These are phyloP conservation scores for Lippia alba DNA, from an alignment of 305 asterid species.

Conservation along the genomic window DNA sequence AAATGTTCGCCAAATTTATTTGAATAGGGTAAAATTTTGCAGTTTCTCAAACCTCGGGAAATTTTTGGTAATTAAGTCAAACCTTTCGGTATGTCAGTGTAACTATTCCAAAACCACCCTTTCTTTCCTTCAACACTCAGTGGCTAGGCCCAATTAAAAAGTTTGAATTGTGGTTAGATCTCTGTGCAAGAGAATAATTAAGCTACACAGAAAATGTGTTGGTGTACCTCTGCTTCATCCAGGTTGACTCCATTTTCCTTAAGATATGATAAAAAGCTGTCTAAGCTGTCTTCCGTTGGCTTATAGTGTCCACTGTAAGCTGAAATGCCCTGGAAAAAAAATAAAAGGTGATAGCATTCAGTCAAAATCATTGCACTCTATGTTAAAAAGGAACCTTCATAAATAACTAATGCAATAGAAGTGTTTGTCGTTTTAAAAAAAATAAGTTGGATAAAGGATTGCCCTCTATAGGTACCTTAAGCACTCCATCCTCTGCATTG, in stretches of 20 bases:
- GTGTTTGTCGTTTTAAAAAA: constrained; percentile 3
- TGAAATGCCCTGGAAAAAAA: constrained; percentile 56
- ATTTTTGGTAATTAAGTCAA: too few species aligned
- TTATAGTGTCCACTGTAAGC: constrained; percentile 89
- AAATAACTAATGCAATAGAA: constrained; percentile 10
- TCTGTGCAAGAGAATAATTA: neutral
- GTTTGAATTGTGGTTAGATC: constrained; percentile 23
- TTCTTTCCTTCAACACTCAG: too few species aligned
- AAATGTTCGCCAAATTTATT: too few species aligned
- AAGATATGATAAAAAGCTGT: constrained; percentile 63
- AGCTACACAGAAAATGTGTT: constrained; percentile 2
- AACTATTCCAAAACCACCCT: too few species aligned
- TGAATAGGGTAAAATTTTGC: too few species aligned
- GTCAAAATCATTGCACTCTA: constrained; percentile 24
- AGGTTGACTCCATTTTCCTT: constrained; percentile 77
- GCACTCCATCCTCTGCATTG: constrained; percentile 58
- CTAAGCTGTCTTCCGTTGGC: constrained; percentile 87
- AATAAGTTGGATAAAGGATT: neutral
- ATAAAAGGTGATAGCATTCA: constrained; percentile 20
- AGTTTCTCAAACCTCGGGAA: too few species aligned
- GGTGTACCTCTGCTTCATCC: constrained; percentile 59
- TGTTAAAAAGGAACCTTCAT: neutral
- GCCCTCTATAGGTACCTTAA: constrained; percentile 51
- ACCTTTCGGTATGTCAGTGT: too few species aligned
- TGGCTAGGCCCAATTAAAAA: neutral